A percentile compares a stretch with the other conserved stretches of the same genome.
Conservation (phyloP, 805 yeast genomes). For the Starmerella floricola region DNA sequence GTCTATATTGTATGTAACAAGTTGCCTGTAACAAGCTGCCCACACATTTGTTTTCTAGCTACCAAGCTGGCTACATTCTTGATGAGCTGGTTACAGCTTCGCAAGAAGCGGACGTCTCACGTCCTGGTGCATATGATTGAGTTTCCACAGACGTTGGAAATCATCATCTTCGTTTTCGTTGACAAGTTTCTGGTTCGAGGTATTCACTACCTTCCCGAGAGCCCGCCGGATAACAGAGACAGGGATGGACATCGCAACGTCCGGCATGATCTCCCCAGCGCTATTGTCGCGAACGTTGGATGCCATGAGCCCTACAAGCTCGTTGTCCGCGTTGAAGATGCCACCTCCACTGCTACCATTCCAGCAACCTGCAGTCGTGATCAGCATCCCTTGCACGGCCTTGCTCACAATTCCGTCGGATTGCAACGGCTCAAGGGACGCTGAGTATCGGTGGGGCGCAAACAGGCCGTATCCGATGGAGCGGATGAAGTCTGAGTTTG, state of each 20-base stretch:
- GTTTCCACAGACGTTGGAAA: constrained; percentile 19
- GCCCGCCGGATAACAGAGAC: constrained; percentile 22
- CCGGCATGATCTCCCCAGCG: constrained; percentile 28
- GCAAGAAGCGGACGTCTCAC: no score
- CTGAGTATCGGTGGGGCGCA: constrained; percentile 22
- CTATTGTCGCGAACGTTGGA: constrained; percentile 28
- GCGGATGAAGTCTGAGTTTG: constrained; percentile 20
- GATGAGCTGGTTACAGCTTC: no score
- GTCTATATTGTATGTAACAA: background rate
- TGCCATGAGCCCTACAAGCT: constrained; percentile 30
- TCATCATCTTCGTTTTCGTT: no score
- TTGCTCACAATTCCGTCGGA: constrained; percentile 24
- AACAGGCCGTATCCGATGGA: constrained; percentile 30
- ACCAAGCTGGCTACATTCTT: no score
- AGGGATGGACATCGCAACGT: constrained; percentile 30
- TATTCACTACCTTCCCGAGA: constrained; percentile 1
- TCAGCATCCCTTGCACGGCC: constrained; percentile 21
- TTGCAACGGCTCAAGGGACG: constrained; percentile 23
- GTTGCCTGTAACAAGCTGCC: no score
- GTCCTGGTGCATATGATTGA: constrained; percentile 15
- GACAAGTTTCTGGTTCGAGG: constrained; percentile 1
- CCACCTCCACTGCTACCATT: constrained; percentile 33
- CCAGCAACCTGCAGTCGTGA: constrained; percentile 31
- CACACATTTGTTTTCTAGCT: background rate
- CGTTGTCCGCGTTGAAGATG: constrained; percentile 18